Percentiles rank a stretch among this genome's conserved stretches.
phyloP scores from a whole-genome alignment of 1,284 basidiomycete species.

The Xanthoconium separans region DNA sequence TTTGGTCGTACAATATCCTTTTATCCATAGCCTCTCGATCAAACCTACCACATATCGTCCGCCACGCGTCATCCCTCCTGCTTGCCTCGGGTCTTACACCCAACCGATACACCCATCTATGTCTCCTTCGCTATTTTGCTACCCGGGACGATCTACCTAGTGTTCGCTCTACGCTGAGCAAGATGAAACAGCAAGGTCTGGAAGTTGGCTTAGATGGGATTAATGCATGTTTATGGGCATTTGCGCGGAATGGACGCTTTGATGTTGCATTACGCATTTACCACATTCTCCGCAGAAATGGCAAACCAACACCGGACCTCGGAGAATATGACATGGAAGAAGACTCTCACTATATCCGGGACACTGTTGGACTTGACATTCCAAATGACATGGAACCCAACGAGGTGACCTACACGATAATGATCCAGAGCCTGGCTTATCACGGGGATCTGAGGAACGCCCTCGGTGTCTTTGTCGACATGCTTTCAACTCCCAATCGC shows the following conservation, averaged over 20 bases:
- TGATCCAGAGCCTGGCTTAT: conserved; percentile 69
- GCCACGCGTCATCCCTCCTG: conserved; percentile 52
- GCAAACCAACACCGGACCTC: conserved; percentile 36
- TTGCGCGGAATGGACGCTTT: conserved; percentile 49
- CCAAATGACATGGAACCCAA: conserved; percentile 51
- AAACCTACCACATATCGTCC: conserved; percentile 42
- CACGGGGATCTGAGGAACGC: conserved; percentile 63
- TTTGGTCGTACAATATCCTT: conserved; percentile 66
- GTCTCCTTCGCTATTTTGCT: conserved; percentile 57
- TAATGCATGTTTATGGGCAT: conserved; percentile 69
- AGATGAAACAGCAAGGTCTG: conserved; percentile 49
- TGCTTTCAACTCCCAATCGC: conserved; percentile 53
- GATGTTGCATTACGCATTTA: conserved; percentile 64
- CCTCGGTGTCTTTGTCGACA: conserved; percentile 65
- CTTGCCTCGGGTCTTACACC: conserved; percentile 50
- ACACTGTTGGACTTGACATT: conserved; percentile 46
- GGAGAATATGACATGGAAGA: conserved; percentile 36
- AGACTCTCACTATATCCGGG: conserved; percentile 35
- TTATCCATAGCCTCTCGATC: conserved; percentile 62
- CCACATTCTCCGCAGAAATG: conserved; percentile 54
- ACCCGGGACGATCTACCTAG: conserved; percentile 45
- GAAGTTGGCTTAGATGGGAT: conserved; percentile 62
- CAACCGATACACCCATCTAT: conserved; percentile 60
- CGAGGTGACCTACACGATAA: conserved; percentile 62
- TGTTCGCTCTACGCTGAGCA: conserved; percentile 52